phyloP scores from a whole-genome alignment of 148 eudicot species.

The Euryodendron excelsum region DNA sequence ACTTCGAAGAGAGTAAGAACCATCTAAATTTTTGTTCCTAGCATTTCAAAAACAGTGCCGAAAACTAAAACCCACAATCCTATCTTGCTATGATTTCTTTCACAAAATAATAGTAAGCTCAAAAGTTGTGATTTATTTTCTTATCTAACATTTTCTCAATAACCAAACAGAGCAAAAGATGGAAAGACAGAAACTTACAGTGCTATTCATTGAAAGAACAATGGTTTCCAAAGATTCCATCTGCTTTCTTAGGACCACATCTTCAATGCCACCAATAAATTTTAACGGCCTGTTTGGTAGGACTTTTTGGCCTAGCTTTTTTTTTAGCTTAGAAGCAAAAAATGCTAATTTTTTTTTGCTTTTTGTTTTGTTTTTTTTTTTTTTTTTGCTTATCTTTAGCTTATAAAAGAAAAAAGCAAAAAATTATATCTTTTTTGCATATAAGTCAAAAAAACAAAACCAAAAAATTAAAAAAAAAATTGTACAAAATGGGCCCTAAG shows the following conservation, averaged over 20 bases:
- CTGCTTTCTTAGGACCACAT: slow-evolving; percentile 58
- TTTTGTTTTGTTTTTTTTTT: too few relatives aligned
- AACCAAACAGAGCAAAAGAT: background rate
- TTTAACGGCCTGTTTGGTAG: too few relatives aligned
- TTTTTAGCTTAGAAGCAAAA: too few relatives aligned
- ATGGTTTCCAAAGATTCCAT: slow-evolving; percentile 63
- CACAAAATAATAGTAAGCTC: background rate
- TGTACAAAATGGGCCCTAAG: too few relatives aligned
- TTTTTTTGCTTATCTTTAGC: too few relatives aligned
- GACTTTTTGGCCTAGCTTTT: too few relatives aligned
- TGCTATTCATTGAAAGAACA: slow-evolving; percentile 48
- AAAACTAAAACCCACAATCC: background rate
- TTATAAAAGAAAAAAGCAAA: too few relatives aligned
- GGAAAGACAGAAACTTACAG: slow-evolving; percentile 47
- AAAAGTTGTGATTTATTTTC: background rate
- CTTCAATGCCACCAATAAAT: slow-evolving; percentile 55
- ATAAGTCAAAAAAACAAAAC: too few relatives aligned
- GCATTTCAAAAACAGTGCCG: background rate
- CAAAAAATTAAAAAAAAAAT: too few relatives aligned
- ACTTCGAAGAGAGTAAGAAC: background rate
- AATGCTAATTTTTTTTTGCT: too few relatives aligned
- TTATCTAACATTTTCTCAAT: background rate
- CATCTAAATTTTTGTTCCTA: background rate
- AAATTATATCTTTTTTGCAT: too few relatives aligned
- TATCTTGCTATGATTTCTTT: background rate